phyloP scores from a whole-genome alignment of 73 alveolate genomes.

The Paramecium sexaurelia region DNA sequence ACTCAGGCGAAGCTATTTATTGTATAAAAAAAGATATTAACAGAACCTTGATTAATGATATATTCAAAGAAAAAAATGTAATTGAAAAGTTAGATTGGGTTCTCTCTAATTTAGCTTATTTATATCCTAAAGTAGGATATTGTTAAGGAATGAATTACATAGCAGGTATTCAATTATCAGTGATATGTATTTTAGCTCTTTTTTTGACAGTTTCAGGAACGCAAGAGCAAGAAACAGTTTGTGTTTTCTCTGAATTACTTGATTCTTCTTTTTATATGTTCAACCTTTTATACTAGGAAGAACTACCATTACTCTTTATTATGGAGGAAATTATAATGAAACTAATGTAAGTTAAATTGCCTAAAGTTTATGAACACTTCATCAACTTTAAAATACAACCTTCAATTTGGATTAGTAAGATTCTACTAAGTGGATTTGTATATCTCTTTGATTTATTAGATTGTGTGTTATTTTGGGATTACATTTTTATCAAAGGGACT shows the following conservation, averaged over 20 bases:
- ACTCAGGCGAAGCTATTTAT: background rate
- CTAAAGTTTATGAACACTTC: background rate
- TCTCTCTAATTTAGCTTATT: background rate
- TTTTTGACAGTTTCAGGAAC: conserved; percentile 37
- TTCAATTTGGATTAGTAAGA: conserved; percentile 51
- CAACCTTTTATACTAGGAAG: background rate
- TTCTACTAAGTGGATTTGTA: conserved; percentile 33
- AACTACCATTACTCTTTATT: background rate
- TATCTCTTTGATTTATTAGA: background rate
- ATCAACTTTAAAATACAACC: background rate
- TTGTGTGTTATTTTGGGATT: conserved; percentile 39
- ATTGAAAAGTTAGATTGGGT: background rate
- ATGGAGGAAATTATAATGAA: background rate
- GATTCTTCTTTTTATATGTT: conserved; percentile 6
- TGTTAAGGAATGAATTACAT: conserved; percentile 55
- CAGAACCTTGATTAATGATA: background rate
- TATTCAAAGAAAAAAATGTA: background rate
- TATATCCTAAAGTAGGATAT: conserved; percentile 31
- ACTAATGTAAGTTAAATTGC: background rate
- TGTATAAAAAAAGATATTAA: conserved; percentile 5
- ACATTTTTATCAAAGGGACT: conserved; percentile 28
- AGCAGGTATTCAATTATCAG: background rate
- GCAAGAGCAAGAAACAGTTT: background rate
- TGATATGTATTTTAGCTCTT: background rate
- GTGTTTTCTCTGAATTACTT: background rate